Conservation (phyloP, 2,329 filamentous ascomycete genomes). For the Thelonectria blattea region DNA sequence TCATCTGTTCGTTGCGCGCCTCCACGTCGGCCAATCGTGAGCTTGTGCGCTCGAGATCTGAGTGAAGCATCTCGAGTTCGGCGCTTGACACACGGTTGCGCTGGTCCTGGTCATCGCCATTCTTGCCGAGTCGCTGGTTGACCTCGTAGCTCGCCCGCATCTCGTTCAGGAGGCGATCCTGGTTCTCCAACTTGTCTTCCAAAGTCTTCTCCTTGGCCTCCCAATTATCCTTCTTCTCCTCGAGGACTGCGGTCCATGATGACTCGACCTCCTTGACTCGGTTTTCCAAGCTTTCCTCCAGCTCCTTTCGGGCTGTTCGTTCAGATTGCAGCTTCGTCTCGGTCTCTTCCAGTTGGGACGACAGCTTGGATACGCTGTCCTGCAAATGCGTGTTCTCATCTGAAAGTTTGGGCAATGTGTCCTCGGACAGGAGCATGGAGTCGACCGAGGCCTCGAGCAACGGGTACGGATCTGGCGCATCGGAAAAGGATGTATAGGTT, state of each 20-base stretch:
- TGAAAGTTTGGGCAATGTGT: constrained; percentile 88
- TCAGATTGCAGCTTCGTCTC: constrained; percentile 84
- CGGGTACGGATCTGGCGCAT: constrained; percentile 95
- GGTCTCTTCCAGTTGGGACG: constrained; percentile 80
- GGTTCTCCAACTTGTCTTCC: constrained; percentile 93
- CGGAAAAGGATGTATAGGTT: constrained; percentile 89
- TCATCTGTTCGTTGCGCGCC: constrained; percentile 90
- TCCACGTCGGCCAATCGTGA: constrained; percentile 87
- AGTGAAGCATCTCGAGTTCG: constrained; percentile 91
- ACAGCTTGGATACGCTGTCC: constrained; percentile 75
- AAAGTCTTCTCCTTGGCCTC: constrained; percentile 87
- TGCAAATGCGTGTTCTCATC: constrained; percentile 90
- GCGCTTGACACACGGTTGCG: constrained; percentile 78
- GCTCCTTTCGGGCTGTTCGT: constrained; percentile 70
- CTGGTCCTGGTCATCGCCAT: constrained; percentile 65
- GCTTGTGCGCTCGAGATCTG: constrained; percentile 89
- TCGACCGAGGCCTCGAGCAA: constrained; percentile 96
- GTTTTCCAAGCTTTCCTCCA: constrained; percentile 78
- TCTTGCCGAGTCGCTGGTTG: constrained; percentile 82
- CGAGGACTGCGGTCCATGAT: constrained; percentile 87
- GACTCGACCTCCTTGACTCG: constrained; percentile 89
- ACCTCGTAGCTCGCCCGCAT: constrained; percentile 98
- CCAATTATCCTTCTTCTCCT: constrained; percentile 97
- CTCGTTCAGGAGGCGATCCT: constrained; percentile 90
- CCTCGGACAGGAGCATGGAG: constrained; percentile 88